Conservation (phyloP, 2,329 filamentous ascomycete species). For the Leptographium flavum region DNA sequence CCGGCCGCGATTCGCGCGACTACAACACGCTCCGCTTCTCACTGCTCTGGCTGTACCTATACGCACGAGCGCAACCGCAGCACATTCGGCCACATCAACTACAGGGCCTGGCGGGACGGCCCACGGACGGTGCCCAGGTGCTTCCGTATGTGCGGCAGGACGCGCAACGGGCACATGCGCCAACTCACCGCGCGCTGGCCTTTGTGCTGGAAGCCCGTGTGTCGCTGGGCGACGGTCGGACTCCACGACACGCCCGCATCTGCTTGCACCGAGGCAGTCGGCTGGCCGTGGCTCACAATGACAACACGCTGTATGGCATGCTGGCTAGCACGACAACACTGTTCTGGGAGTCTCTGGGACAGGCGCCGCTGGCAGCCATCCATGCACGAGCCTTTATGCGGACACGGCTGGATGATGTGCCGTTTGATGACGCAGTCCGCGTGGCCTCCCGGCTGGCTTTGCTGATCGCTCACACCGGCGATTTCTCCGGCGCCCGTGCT, state of each 20-base stretch:
- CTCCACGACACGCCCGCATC: slow-evolving; percentile 5
- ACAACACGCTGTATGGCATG: slow-evolving; percentile 8
- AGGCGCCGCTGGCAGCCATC: slow-evolving; percentile 37
- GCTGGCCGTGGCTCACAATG: slow-evolving; percentile 2
- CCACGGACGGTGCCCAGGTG: slow-evolving; percentile 10
- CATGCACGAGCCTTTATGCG: slow-evolving; percentile 62
- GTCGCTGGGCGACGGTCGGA: slow-evolving; percentile 7
- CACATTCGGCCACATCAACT: slow-evolving; percentile 26
- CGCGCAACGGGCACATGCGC: background rate
- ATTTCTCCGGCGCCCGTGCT: slow-evolving; percentile 53
- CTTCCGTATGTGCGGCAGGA: slow-evolving; percentile 11
- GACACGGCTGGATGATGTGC: slow-evolving; percentile 45
- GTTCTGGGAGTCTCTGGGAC: slow-evolving; percentile 63
- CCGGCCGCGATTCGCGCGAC: slow-evolving; percentile 87
- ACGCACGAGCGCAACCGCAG: slow-evolving; percentile 46
- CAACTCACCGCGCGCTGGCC: slow-evolving; percentile 6
- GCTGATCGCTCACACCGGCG: slow-evolving; percentile 50
- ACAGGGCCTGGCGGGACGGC: slow-evolving; percentile 10
- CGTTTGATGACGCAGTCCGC: slow-evolving; percentile 66
- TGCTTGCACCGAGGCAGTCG: slow-evolving; percentile 6
- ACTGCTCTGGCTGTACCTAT: slow-evolving; percentile 90
- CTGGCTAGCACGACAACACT: slow-evolving; percentile 32
- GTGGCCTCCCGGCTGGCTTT: slow-evolving; percentile 58
- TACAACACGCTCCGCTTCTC: slow-evolving; percentile 88
- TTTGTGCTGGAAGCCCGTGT: slow-evolving; percentile 9